phyloP scores from a whole-genome alignment of 2,329 filamentous ascomycete species.

The Bipolaris sorokiniana region DNA sequence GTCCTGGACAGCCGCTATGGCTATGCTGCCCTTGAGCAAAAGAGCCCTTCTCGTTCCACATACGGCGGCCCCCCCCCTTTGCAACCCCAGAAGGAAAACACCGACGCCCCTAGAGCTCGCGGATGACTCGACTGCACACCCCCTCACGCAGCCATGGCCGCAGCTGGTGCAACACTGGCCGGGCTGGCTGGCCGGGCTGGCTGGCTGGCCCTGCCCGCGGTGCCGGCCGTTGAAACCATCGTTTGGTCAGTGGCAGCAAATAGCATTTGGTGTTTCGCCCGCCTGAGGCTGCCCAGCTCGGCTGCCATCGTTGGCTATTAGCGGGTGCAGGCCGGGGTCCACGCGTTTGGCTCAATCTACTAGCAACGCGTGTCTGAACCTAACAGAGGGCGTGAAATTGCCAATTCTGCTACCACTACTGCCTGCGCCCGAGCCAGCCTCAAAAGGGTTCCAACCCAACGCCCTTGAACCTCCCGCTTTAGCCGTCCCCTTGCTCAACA shows the following conservation, averaged over 20 bases:
- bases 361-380: constrained; percentile 19
- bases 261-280: constrained; percentile 20
- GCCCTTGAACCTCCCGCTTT: constrained; percentile 34
- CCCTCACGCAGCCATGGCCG: background rate
- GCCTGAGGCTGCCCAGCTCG: constrained; percentile 6
- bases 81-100: constrained; percentile 1
- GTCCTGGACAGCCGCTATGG: no score
- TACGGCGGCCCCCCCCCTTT: constrained; percentile 1
- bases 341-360: constrained; percentile 18
- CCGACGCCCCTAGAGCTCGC: constrained; percentile 30
- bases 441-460: constrained; percentile 19
- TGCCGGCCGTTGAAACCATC: constrained; percentile 21
- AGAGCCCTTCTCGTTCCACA: constrained; percentile 2
- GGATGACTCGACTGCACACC: constrained; percentile 31
- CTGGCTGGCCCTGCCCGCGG: constrained; percentile 12
- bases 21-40: background rate
- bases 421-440: constrained; percentile 12
- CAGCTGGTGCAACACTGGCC: constrained; percentile 35
- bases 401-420: constrained; percentile 27
- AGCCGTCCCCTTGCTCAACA: constrained; percentile 38
- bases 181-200: constrained; percentile 34
- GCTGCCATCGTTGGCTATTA: constrained; percentile 8
- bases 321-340: constrained; percentile 14
- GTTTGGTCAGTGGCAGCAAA: constrained; percentile 21
- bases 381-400: constrained; percentile 30